Conservation (phyloP, 306 rosid species). For the Clitoria ternatea region DNA sequence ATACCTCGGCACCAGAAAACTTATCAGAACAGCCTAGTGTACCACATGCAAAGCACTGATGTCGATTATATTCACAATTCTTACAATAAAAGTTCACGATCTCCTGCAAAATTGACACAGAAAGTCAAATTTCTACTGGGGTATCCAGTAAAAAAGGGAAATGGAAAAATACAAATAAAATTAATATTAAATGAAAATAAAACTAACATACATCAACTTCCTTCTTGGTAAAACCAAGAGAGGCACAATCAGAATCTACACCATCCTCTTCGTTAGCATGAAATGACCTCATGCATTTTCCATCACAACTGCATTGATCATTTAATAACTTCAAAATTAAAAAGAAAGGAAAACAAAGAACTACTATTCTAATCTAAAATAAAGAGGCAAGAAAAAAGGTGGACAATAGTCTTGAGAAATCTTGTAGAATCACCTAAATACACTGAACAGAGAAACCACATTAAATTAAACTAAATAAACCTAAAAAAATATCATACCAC, state of each 20-base stretch:
- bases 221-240: conserved; percentile 66
- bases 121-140: conserved; percentile 15
- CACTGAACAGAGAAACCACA: not conserved
- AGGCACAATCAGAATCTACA: conserved; percentile 49
- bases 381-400: not conserved
- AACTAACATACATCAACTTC: conserved; percentile 72
- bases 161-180: not conserved
- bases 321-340: not conserved
- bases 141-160: conserved; percentile 18
- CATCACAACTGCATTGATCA: conserved; percentile 71
- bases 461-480: not conserved
- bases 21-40: conserved; percentile 73
- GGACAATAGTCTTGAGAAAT: not conserved
- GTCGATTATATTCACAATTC: conserved; percentile 70
- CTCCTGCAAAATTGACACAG: conserved; percentile 48
- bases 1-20: conserved; percentile 77
- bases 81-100: conserved; percentile 59
- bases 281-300: conserved; percentile 89
- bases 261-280: conserved; percentile 69
- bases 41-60: conserved; percentile 92
- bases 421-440: not conserved
- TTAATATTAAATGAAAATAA: conserved; percentile 5
- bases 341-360: not conserved
- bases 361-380: not conserved
- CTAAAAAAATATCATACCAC: conserved; percentile 44